Evolutionary conservation across 345 rosid genomes (phyloP), one percentile per base, ranked within the genome.

Genomic region (Mangifera indica): DNA sequence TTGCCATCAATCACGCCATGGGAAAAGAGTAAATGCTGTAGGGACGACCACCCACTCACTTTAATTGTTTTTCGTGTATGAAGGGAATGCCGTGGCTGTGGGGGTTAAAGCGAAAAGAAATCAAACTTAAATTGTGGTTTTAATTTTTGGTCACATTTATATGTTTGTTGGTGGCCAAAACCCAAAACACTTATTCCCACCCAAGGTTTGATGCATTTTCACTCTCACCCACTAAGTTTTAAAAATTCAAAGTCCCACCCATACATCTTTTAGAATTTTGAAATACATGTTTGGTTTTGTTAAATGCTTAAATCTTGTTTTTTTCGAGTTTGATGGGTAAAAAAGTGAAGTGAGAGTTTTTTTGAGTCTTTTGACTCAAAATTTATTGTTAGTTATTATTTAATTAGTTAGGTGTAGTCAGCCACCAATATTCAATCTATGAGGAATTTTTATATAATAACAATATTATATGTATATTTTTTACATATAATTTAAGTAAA

Each of bases 1-100:
- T 29, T 45, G 66, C 81, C 85, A 69, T 82, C 79, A 80, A 80
- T 84, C 81, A 81, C 80, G 85, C 48, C 69, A 60, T 81, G 76
- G 55, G 71, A 68, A 81, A 79, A 67, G 75, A 62, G 68, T 17
- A n/a, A 15, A 8, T 37, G 42, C 60, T 66, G 79, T 67, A 61
- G 76, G 73, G 76, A 22, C 65, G 21, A 2, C 32, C 56, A 4
- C 51, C 8, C 5, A 14, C 45, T 60, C 34, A 15, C 29, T 60
- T 13, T 46, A 9, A 54, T 60, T 48, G 20, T 18, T 11, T 59
- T 20, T 29, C 51, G 22, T 3, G 7, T 53, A 9, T 37, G 40
- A 34, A 34, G 40, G 40, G 40, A 34, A 34, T 3, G 40, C 40
- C 7, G 6, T 34, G 40, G 40, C 40, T 34, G 40, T 34, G 40